Conservation (phyloP, 1,284 basidiomycete genomes). For the Cryptococcus sp. region DNA sequence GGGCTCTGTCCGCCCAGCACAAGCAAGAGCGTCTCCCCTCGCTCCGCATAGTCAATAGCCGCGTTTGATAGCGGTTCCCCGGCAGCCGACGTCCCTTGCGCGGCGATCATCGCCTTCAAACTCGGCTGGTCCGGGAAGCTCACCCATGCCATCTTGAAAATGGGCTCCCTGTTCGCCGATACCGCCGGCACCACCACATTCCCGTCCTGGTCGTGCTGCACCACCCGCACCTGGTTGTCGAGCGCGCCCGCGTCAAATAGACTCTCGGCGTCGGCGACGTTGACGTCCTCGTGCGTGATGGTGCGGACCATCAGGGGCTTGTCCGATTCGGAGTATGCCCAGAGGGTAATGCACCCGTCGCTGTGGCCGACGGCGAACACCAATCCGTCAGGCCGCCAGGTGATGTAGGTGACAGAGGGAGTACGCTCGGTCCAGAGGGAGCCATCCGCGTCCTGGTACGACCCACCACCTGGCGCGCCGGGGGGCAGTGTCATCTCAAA, state of each 20-base stretch:
- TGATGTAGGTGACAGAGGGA: constrained; percentile 67
- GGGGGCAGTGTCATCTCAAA: constrained; percentile 68
- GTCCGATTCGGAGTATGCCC: constrained; percentile 76
- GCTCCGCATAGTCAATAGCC: constrained; percentile 48
- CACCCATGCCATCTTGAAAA: constrained; percentile 86
- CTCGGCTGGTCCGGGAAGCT: constrained; percentile 58
- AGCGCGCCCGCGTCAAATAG: constrained; percentile 48
- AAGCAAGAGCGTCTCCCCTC: constrained; percentile 67
- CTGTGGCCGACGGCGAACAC: constrained; percentile 58
- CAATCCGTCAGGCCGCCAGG: constrained; percentile 60
- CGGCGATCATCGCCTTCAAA: constrained; percentile 36
- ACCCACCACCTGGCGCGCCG: constrained; percentile 74
- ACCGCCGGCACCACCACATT: constrained; percentile 18
- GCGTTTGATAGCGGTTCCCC: constrained; percentile 38
- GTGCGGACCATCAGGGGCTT: constrained; percentile 76
- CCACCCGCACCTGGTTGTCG: constrained; percentile 39
- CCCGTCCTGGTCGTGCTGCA: constrained; percentile 13
- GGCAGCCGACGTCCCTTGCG: constrained; percentile 27
- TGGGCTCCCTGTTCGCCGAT: constrained; percentile 62
- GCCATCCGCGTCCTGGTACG: constrained; percentile 58
- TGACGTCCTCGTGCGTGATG: constrained; percentile 55
- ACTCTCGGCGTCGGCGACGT: constrained; percentile 50
- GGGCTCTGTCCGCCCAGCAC: constrained; percentile 70
- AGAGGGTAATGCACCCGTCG: constrained; percentile 86
- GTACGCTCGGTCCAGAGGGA: constrained; percentile 67